Evolutionary conservation across 495 filamentous ascomycete genomes (phyloP), one percentile per base, ranked within the genome.

Genomic region (Neurospora intermedia): DNA sequence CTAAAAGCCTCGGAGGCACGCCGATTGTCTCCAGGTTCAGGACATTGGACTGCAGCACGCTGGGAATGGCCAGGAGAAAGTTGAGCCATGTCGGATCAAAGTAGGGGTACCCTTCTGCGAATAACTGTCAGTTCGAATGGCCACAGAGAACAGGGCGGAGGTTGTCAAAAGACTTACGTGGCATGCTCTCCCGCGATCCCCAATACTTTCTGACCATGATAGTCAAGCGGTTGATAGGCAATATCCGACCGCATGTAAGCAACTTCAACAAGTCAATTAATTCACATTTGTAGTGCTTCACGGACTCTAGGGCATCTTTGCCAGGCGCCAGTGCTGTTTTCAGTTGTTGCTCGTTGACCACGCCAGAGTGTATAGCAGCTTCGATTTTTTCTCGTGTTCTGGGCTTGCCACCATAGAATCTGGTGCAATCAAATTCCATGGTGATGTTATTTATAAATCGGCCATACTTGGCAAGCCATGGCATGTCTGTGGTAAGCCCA

Each of bases 241-340:
- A 59, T 27, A 6, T 1, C 27, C 48, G 48, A 11, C 48, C 48
- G 48, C 10, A 0, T 15, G 20, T 27, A 7, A 59, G 48, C 20
- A 0, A 1, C 6, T 15, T 6, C 48, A 59, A 59, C 0, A 59
- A 2, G 10, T 11, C 2, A 13, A 0, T 7, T 2, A 59, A 0
- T 6, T 2, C 11, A 20, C 5, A 0, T 59, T 27, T 59, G 48
- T 59, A 59, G 11, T 59, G 11, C 20, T 1, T 2, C 7, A 59
- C 48, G 23, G 48, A 59, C 31, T 27, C 2, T 10, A 11, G 0
- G 11, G 48, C 48, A 59, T 27, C 48, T 31, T 59, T 59, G 11
- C 20, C 48, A 59, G 20, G 48, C 23, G 5, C 20, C 11, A 27
- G 5, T 31, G 5, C 23, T 2, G 5, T 7, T 27, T 59, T 6